Conservation (phyloP, 331 rosid species). For the Rosa hybrid region DNA sequence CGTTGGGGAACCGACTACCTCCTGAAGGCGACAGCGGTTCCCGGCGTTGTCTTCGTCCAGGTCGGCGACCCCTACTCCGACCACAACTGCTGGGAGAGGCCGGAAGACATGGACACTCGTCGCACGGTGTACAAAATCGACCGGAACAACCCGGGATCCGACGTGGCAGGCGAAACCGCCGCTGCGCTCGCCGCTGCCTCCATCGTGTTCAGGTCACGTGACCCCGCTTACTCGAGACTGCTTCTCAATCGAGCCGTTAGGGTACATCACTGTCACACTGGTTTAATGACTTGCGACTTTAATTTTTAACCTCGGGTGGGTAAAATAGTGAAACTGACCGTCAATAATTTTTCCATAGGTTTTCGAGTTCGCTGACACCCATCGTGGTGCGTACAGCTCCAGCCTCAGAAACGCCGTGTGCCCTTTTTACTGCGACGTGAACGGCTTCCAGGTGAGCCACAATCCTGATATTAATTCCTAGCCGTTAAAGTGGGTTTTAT, state of each 20-base stretch:
- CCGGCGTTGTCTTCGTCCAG: constrained; percentile 78
- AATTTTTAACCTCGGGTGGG: background rate
- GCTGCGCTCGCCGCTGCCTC: constrained; percentile 99
- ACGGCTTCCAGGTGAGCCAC: constrained; percentile 74
- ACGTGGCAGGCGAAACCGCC: constrained; percentile 97
- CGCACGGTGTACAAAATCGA: constrained; percentile 78
- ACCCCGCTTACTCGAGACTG: constrained; percentile 70
- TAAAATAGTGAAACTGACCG: constrained; percentile 5
- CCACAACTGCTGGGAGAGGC: constrained; percentile 98
- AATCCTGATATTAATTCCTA: background rate
- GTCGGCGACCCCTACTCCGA: constrained; percentile 87
- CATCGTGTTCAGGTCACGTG: constrained; percentile 97
- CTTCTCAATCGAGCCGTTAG: constrained; percentile 94
- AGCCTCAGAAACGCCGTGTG: constrained; percentile 77
- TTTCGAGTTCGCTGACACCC: constrained; percentile 86
- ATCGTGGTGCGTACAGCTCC: constrained; percentile 94
- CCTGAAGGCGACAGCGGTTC: constrained; percentile 68
- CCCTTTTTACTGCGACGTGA: constrained; percentile 93
- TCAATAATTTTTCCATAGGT: constrained; percentile 50
- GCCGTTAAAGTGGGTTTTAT: constrained; percentile 26
- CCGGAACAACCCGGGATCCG: constrained; percentile 83
- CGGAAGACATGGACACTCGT: constrained; percentile 95
- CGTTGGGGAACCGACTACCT: constrained; percentile 85
- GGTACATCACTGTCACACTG: constrained; percentile 58
- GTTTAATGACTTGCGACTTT: background rate